Conservation (phyloP, 306 rosid species). For the Gastrolobium bilobum region DNA sequence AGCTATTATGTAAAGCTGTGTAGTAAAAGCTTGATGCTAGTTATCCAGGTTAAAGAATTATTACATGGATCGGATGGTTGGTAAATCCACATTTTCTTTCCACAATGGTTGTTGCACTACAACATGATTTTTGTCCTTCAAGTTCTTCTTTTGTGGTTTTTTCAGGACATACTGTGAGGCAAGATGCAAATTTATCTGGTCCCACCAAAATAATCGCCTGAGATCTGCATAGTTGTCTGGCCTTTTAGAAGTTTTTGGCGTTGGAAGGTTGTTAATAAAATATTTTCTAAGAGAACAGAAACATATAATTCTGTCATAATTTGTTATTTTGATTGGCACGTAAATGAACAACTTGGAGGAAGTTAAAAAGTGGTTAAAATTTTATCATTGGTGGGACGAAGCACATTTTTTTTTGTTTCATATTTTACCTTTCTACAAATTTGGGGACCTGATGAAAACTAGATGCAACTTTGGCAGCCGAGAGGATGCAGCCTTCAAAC, state of each 20-base stretch:
- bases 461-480: conserved; percentile 18
- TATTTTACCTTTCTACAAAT: background rate
- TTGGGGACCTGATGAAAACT: conserved; percentile 8
- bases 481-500: background rate
- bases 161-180: conserved; percentile 58
- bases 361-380: conserved; percentile 15
- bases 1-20: conserved; percentile 20
- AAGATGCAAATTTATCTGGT: conserved; percentile 55
- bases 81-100: conserved; percentile 3
- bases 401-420: background rate
- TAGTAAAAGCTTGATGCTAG: conserved; percentile 30
- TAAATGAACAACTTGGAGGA: conserved; percentile 26
- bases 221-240: conserved; percentile 41
- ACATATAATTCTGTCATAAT: conserved; percentile 3
- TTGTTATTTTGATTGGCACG: conserved; percentile 25
- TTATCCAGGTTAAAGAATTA: conserved; percentile 14
- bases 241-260: conserved; percentile 28
- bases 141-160: conserved; percentile 39
- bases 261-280: conserved; percentile 34
- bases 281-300: conserved; percentile 40
- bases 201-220: conserved; percentile 55
- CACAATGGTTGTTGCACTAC: background rate
- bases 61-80: conserved; percentile 7
- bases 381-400: background rate
- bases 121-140: conserved; percentile 26